These are phyloP conservation scores for Aspergillus cavernicola DNA, from an alignment of 495 filamentous ascomycete species.

Conservation along the genomic window DNA sequence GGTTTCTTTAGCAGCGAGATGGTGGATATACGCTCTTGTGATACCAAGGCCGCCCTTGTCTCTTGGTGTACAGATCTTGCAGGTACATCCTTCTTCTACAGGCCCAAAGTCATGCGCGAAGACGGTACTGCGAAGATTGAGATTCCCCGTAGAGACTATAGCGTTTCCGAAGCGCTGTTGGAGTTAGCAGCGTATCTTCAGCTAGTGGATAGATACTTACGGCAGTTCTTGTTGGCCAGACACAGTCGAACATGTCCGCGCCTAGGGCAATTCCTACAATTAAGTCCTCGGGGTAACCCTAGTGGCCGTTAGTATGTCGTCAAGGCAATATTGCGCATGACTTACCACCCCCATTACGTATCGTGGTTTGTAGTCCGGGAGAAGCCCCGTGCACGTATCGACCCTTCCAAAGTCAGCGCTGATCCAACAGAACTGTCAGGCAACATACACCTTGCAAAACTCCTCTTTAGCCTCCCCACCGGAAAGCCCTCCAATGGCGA, in stretches of 20 bases:
- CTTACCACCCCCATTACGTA: conserved; percentile 96
- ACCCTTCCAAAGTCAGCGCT: conserved; percentile 52
- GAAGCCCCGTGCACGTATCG: conserved; percentile 73
- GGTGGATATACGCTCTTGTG: conserved; percentile 85
- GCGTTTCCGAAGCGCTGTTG: conserved; percentile 83
- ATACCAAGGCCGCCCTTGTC: conserved; percentile 74
- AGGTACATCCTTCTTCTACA: conserved; percentile 77
- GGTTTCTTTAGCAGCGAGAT: conserved; percentile 90
- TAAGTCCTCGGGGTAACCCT: conserved; percentile 92
- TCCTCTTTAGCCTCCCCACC: conserved; percentile 74
- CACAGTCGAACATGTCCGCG: conserved; percentile 99
- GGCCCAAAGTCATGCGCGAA: conserved; percentile 79
- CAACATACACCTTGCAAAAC: conserved; percentile 55
- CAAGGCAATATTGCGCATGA: not conserved
- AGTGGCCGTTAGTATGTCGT: conserved; percentile 13
- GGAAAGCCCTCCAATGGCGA: conserved; percentile 91
- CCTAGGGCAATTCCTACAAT: conserved; percentile 88
- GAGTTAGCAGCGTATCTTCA: not conserved
- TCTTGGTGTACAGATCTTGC: conserved; percentile 67
- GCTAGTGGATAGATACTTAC: conserved; percentile 29
- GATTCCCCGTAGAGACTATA: conserved; percentile 70
- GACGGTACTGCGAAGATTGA: conserved; percentile 75
- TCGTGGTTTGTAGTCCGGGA: conserved; percentile 87
- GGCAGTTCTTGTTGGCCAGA: conserved; percentile 95
- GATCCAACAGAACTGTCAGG: not conserved